Evolutionary conservation across 805 yeast genomes (phyloP), one percentile per base, ranked within the genome.

Genomic region (Cyberlindnera veronae): DNA sequence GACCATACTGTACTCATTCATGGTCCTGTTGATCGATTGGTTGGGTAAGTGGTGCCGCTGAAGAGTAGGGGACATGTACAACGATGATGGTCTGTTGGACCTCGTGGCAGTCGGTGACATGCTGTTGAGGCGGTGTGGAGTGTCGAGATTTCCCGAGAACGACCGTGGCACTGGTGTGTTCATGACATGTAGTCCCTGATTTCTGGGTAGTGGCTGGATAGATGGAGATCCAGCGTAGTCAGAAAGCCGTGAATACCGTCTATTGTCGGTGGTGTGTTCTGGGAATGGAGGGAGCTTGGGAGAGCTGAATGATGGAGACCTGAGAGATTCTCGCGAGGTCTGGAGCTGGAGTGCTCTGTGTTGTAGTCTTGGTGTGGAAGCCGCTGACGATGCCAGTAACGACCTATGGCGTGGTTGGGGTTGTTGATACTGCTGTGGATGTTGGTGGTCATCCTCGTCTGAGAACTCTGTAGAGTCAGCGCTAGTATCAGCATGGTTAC

Each of bases 151-250:
- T 13, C 28, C 34, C 8, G 53, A 47, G 30, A 49, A 44, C 0
- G 53, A 44, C 11, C 51, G 37, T 10, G 51, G 51, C 3, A 49
- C 27, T 7, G 48, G 42, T 0, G 53, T 39, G n/a, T 32, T 36
- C 35, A 39, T 34, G 15, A 38, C 41, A 3, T 42, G 39, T 3
- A 42, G 24, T 5, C 32, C 36, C 5, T 29, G 29, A 10, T 24
- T 36, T 14, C 33, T 17, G 4, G 38, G 19, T 14, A 32, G 19
- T 20, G 12, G 8, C 26, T 27, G 32, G 26, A 12, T 18, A 11
- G 11, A 32, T 14, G n/a, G 19, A 15, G 28, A 12, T 6, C 20
- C 24, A 16, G 15, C 10, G 32, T 17, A 17, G 11, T 31, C 34
- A n/a, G 16, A 11, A n/a, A 14, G 17, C 15, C 23, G 29, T 8